phyloP scores from a whole-genome alignment of 2,329 filamentous ascomycete genomes.

The Hortaea werneckii region DNA sequence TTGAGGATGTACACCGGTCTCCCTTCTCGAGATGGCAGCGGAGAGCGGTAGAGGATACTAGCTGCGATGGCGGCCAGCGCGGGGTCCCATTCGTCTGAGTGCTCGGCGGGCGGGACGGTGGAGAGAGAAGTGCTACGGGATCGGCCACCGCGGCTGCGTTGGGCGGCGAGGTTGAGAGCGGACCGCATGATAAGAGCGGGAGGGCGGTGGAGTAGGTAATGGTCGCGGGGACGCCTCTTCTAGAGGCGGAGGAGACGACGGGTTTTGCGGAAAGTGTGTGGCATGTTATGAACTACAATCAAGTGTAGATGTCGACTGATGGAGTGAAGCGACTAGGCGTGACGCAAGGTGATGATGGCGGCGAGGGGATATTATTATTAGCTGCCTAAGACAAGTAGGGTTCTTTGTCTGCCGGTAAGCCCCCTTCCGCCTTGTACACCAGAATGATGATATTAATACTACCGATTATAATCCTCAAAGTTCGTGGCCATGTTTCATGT shows the following conservation, averaged over 20 bases:
- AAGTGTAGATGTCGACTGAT: too few species aligned
- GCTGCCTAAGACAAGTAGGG: too few species aligned
- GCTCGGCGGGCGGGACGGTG: conserved; percentile 36
- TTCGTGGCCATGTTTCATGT: too few species aligned
- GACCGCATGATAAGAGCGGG: conserved; percentile 21
- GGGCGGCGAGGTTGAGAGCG: conserved; percentile 20
- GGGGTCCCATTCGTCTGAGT: conserved; percentile 38
- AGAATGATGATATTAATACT: too few species aligned
- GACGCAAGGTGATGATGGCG: too few species aligned
- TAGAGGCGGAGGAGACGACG: not conserved
- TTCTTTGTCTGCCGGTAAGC: too few species aligned
- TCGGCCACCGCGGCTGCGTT: conserved; percentile 12
- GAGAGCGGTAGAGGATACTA: conserved; percentile 46
- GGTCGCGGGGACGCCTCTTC: not conserved
- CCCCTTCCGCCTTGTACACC: too few species aligned
- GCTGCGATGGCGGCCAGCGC: conserved; percentile 40
- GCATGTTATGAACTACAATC: not conserved
- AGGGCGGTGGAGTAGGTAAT: not conserved
- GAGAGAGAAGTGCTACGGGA: conserved; percentile 34
- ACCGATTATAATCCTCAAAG: too few species aligned
- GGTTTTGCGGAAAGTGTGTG: not conserved
- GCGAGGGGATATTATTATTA: too few species aligned
- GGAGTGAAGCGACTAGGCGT: too few species aligned
- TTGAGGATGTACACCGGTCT: conserved; percentile 46
- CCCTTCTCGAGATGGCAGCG: conserved; percentile 39